Evolutionary conservation across 2,329 filamentous ascomycete genomes (phyloP), one percentile per base, ranked within the genome.

Genomic region (Raffaelea albimanens): DNA sequence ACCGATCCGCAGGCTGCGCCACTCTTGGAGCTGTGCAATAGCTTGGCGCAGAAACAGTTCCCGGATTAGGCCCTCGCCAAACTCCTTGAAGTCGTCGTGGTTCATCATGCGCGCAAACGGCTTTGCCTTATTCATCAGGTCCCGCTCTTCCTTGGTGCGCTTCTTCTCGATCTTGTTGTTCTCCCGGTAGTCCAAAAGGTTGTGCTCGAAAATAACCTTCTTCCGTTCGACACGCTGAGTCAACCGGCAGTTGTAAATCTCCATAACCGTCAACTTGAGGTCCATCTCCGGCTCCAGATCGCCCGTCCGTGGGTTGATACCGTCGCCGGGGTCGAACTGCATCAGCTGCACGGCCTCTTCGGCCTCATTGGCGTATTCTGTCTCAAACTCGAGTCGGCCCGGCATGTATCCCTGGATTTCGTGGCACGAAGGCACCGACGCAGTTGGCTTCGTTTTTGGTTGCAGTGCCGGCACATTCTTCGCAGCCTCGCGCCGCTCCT

Each of bases 381-480:
- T 96, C 71, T 98, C 93, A 54, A 98, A 98, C 60, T 98, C 93
- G 54, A 98, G 67, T 38, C 93, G 88, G 40, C 93, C 93, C 3
- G 93, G 93, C 93, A 98, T 98, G 63, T 95, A 98, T 3, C 93
- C 93, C 65, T 96, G 89, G 34, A 98, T 93, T 66, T 98, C 93
- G 69, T 98, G 93, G 64, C 93, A 98, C 31, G 89, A 85, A 1
- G 93, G 93, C 3, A 96, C 89, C 69, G 87, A 95, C 9, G 90
- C 90, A 0, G 91, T 97, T 0, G 93, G 93, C 61, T 97, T 97
- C 57, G 91, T 90, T 66, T 96, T 95, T 2, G 91, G 88, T 21
- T 87, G 86, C 34, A 89, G 76, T 1, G 88, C 83, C 1, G 87
- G 82, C 9, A 87, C 86, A 52, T 85, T 85, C 65, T 93, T 95